Evolutionary conservation across 305 asterid genomes (phyloP).

Genomic region (Withania somnifera): DNA sequence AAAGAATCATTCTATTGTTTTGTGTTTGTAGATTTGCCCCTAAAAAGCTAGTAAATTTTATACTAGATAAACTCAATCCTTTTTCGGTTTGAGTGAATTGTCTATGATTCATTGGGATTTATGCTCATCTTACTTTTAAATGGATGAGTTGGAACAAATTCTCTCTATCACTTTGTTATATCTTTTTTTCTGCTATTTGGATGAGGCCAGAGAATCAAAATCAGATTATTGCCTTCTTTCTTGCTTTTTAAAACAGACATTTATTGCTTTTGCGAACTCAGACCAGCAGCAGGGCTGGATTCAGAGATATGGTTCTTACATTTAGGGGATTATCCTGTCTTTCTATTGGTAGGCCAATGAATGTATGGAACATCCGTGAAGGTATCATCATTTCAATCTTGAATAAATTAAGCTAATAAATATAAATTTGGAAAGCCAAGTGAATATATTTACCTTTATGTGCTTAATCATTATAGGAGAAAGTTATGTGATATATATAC

Average conservation of each 20-base stretch:
- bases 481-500: not conserved
- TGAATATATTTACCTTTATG: not conserved
- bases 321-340: constrained; percentile 17
- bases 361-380: not conserved
- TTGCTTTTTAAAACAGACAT: constrained; percentile 1
- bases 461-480: not conserved
- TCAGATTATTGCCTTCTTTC: not conserved
- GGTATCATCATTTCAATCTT: constrained; percentile 5
- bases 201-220: constrained; percentile 1
- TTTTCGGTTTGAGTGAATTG: not conserved
- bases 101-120: not conserved
- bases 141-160: not conserved
- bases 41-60: constrained; percentile 13
- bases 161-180: not conserved
- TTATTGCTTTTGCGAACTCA: constrained; percentile 17
- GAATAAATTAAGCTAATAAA: not conserved
- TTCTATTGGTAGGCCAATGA: constrained; percentile 6
- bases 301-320: constrained; percentile 25
- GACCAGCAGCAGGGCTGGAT: constrained; percentile 31
- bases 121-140: not conserved
- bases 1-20: constrained; percentile 16
- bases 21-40: constrained; percentile 14
- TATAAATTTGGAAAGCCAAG: not conserved
- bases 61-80: not conserved
- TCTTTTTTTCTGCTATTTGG: too few relatives aligned